Evolutionary conservation across 2,329 filamentous ascomycete genomes (phyloP), one percentile per base, ranked within the genome.

Genomic region (Chalara sp.): DNA sequence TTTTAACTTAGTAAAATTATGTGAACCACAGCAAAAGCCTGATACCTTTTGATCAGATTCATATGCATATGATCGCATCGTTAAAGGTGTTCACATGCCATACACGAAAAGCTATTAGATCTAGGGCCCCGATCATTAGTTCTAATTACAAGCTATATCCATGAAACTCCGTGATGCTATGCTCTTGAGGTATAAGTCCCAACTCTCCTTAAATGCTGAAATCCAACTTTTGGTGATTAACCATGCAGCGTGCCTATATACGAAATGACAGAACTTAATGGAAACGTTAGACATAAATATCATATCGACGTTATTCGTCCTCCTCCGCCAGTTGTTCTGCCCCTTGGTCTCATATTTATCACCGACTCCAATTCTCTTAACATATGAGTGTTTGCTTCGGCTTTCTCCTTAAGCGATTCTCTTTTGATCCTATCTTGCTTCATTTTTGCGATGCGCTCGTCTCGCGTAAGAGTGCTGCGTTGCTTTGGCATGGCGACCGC

Each of bases 331-430:
- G 57, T 56, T 33, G 58, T 57, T 51, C 58, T 64, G 29, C 60
- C 54, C 41, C 57, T 67, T 13, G 76, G 74, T 52, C 76, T 68
- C 58, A 80, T 69, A 58, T 79, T 81, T 66, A 97, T 95, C 53
- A 99, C 81, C 57, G 88, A 92, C 72, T 96, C 89, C 52, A 99
- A 76, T 70, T 99, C 93, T 56, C 86, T 84, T 56, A 99, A 78
- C 89, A 99, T 96, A 60, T 86, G 89, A 42, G 84, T 87, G 56
- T 83, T 95, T 8, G 89, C 86, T 55, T 96, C 89, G 43, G 82
- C 74, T 63, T 86, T 86, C 60, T 91, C 87, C 50, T 83, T 81
- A 40, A 83, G 73, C 40, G 81, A 75, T 21, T 86, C 85, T 64
- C 88, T 87, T 56, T 80, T 81, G 49, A 83, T 83, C 51, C 92